Base-by-base conservation (phyloP, 371 early-diverging fungal genomes). In the Mortierella sp. region DNA sequence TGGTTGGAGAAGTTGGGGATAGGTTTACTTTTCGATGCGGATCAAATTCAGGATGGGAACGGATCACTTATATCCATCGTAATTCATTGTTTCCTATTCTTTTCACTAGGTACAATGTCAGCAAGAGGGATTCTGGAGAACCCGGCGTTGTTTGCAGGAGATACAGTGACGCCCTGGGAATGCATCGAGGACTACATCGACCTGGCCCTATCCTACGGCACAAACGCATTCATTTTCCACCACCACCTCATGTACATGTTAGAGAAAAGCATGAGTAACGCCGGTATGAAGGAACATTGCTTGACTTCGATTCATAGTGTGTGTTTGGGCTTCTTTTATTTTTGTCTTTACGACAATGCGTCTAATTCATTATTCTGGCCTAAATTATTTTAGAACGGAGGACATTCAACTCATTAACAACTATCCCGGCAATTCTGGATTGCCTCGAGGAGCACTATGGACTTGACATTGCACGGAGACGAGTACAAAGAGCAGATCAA, bases 201-300 rank as follows among this genome's bases (percentile, higher is more conserved):
- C 26, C 73, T 94, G 28, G 95, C 95, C 0, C 70, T 98, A 0
- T 95, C 92, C 0, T 97, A 96, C 82, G 98, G 98, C 47, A 95
- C 97, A 26, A 94, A 93, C 57, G 90, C 91, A 6, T 95, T 95
- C 79, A 96, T 99, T 65, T 93, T 97, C 76, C 98, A 98, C 75
- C 98, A 97, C 80, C 99, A 99, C 82, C 78, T 99, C 45, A 97
- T 97, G 97, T 98, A 91, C 89, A 98, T 98, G 98, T 90, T 97
- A 79, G 98, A 98, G 75, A 91, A 91, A 60, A 77, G 91, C n/a
- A 97, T 98, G 97, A 93, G 94, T 80, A 93, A 92, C 60, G 92
- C 94, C n/a, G 90, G 88, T 87, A 81, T 50, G 73, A 54, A n/a
- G 7, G 16, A 16, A 54, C 21, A 6, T 0, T 16, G 6, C n/a